Base-by-base conservation (phyloP, 2,329 filamentous ascomycete genomes). In the Pseudogymnoascus pannorum region DNA sequence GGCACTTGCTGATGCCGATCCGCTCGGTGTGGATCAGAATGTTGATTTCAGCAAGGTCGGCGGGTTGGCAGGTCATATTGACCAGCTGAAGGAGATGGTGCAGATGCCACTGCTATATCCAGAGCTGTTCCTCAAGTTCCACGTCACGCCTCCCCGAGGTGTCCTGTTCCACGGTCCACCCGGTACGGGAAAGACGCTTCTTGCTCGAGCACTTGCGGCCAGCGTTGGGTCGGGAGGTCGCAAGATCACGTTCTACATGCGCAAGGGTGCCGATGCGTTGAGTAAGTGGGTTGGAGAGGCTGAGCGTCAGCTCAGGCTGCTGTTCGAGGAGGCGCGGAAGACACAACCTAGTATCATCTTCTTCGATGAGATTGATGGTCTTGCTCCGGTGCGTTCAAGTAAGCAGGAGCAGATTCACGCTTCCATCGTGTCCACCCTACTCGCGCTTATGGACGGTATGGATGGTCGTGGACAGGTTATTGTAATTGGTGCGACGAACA, bases 251-350 rank as follows among this genome's bases (percentile, higher is more conserved):
- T 99, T 99, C 69, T 99, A 97, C 75, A 99, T 99, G 94, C 88
- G 94, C 64, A 99, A 99, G 75, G 95, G 94, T 72, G 95, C 94
- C 22, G 94, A 99, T 81, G 92, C 92, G 14, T 79, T 99, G 64
- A 97, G 92, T 75, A 99, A 99, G 76, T 99, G 94, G 94, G 94
- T 99, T 59, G 94, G 94, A 72, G 94, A 99, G 75, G 94, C 95
- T 8, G 94, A 99, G 76, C 88, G 93, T 75, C 94, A 99, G 72
- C 83, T 99, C 60, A 87, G 94, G 51, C 78, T 97, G 62, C 81
- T 99, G 4, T 99, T 99, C 66, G 94, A 97, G 69, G 94, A 99
- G 75, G 94, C 94, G 14, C 84, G 93, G 64, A 94, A 92, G 73
- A 97, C 89, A 1, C 94, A 99, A 71, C 94, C 94, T 0, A 97